Conservation (phyloP, 164 flowering plant species). For the Vitis rupestris region DNA sequence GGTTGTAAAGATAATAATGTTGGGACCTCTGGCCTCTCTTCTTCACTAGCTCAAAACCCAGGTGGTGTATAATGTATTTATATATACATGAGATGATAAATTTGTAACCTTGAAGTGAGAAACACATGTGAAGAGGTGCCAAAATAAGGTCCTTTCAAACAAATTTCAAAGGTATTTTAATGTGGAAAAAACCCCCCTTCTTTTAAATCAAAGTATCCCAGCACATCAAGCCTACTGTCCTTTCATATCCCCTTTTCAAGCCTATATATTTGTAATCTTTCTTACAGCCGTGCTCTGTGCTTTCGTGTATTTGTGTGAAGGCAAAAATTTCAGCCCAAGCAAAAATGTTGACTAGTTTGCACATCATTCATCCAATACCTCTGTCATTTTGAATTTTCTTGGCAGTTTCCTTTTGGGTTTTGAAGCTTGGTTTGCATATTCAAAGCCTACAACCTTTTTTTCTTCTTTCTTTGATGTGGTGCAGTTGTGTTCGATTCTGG, state of each 20-base stretch:
- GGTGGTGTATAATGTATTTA: too few relatives aligned
- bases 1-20: too few relatives aligned
- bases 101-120: too few relatives aligned
- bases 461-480: not conserved
- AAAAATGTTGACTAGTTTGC: not conserved
- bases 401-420: not conserved
- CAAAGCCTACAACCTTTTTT: too few relatives aligned
- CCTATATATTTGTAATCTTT: conserved; percentile 11
- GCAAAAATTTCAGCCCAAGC: conserved; percentile 2
- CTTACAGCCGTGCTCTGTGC: conserved; percentile 2
- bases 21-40: too few relatives aligned
- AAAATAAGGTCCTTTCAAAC: too few relatives aligned
- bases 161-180: too few relatives aligned
- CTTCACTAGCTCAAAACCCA: too few relatives aligned
- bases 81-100: too few relatives aligned
- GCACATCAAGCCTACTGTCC: conserved; percentile 1
- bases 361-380: not conserved
- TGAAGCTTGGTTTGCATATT: not conserved
- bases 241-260: not conserved
- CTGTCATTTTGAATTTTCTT: not conserved
- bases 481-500: not conserved
- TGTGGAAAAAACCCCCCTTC: too few relatives aligned
- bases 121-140: too few relatives aligned
- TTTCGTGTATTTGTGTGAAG: conserved; percentile 7
- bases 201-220: too few relatives aligned